Conservation (phyloP, 2,329 filamentous ascomycete genomes). For the Waltergamsia citrina region DNA sequence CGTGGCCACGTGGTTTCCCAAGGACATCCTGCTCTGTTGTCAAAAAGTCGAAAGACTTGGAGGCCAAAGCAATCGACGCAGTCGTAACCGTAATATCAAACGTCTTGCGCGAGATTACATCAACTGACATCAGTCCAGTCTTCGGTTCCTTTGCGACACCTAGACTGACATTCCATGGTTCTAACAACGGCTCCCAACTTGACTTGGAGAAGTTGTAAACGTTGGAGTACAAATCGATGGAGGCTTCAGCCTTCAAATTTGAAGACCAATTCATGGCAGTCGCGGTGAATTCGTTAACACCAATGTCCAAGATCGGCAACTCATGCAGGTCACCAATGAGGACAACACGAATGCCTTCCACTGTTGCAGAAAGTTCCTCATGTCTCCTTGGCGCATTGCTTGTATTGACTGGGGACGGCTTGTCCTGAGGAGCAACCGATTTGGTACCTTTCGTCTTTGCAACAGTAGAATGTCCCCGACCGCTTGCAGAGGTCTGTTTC, state of each 20-base stretch:
- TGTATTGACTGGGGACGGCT: slow-evolving; percentile 6
- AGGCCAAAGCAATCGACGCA: slow-evolving; percentile 84
- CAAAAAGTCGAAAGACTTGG: slow-evolving; percentile 87
- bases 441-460: slow-evolving; percentile 30
- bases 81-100: slow-evolving; percentile 91
- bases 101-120: slow-evolving; percentile 79
- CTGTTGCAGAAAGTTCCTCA: slow-evolving; percentile 76
- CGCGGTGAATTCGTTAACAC: slow-evolving; percentile 80
- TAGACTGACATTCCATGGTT: slow-evolving; percentile 93
- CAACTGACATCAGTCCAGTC: slow-evolving; percentile 70
- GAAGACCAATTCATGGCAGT: slow-evolving; percentile 87
- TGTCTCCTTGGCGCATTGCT: slow-evolving; percentile 15
- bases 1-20: slow-evolving; percentile 82
- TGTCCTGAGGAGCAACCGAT: slow-evolving; percentile 20
- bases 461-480: slow-evolving; percentile 43
- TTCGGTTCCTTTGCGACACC: slow-evolving; percentile 72
- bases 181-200: slow-evolving; percentile 91
- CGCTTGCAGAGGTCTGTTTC: slow-evolving; percentile 48
- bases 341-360: slow-evolving; percentile 85
- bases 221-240: slow-evolving; percentile 90
- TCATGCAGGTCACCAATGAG: slow-evolving; percentile 95
- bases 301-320: slow-evolving; percentile 87
- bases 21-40: slow-evolving; percentile 78
- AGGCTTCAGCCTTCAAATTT: slow-evolving; percentile 75
- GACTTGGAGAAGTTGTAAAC: slow-evolving; percentile 99